phyloP scores from a whole-genome alignment of 148 eudicot species.

The Arctostaphylos glauca region DNA sequence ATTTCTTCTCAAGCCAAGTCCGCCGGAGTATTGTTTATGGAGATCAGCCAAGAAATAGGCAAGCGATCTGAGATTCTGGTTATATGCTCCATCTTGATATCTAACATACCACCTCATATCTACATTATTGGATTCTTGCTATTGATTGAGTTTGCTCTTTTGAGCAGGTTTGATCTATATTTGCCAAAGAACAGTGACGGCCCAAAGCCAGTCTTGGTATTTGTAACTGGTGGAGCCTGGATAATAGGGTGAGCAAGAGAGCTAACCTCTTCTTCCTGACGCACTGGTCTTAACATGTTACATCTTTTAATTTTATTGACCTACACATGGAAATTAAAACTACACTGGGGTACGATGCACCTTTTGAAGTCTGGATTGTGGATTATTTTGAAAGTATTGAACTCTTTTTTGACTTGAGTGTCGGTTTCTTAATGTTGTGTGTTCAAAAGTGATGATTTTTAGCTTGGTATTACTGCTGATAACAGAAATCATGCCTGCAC shows the following conservation, averaged over 20 bases:
- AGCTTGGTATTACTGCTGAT: neutral
- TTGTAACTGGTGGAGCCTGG: constrained; percentile 99
- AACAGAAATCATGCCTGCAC: neutral
- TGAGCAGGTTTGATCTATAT: constrained; percentile 86
- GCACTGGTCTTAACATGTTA: neutral
- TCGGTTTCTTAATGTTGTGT: neutral
- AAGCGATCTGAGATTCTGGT: constrained; percentile 18
- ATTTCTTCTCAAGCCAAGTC: constrained; percentile 76
- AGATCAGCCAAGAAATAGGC: constrained; percentile 95
- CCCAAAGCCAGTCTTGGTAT: constrained; percentile 75
- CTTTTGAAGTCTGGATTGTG: neutral
- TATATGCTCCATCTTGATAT: neutral
- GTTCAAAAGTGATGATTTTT: neutral
- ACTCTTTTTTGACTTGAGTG: neutral
- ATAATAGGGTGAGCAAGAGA: constrained; percentile 81
- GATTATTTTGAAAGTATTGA: neutral
- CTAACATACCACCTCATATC: constrained; percentile 1
- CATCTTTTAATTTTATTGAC: neutral
- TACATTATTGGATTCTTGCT: neutral
- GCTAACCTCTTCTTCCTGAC: neutral
- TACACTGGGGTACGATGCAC: neutral
- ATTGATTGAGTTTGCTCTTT: constrained; percentile 14
- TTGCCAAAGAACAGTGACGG: constrained; percentile 56
- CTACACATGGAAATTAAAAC: neutral
- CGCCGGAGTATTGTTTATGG: constrained; percentile 80